These are phyloP conservation scores for Lactarius vividus DNA, from an alignment of 768 basidiomycete species.

Conservation along the genomic window DNA sequence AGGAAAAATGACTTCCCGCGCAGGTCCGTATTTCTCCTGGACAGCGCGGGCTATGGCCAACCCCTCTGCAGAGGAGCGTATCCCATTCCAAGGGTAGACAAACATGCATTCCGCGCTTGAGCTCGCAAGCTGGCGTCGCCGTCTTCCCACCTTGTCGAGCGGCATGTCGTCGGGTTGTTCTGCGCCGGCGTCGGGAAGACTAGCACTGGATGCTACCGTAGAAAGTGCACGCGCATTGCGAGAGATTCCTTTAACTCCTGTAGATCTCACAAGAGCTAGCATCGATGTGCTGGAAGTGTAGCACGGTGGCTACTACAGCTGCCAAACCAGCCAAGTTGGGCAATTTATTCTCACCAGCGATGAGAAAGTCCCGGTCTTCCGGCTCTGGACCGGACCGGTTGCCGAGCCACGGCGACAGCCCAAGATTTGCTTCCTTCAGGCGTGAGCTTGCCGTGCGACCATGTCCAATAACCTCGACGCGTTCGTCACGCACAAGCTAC, in stretches of 20 bases:
- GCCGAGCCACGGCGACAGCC: not conserved
- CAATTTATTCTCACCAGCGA: not conserved
- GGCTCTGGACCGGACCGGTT: not conserved
- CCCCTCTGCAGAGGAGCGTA: slow-evolving; percentile 21
- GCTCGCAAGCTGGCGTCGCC: not conserved
- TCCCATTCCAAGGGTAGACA: slow-evolving; percentile 8
- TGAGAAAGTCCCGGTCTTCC: not conserved
- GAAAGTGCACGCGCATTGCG: slow-evolving; percentile 10
- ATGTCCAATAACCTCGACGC: slow-evolving; percentile 49
- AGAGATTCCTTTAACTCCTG: not conserved
- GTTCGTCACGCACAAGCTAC: slow-evolving; percentile 48
- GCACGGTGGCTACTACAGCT: not conserved
- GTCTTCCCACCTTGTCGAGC: not conserved
- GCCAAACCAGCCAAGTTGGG: not conserved
- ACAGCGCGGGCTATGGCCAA: slow-evolving; percentile 19
- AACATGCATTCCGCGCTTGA: slow-evolving; percentile 9
- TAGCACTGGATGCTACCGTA: not conserved
- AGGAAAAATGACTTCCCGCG: slow-evolving; percentile 19
- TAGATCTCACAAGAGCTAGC: slow-evolving; percentile 13
- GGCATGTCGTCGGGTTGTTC: not conserved
- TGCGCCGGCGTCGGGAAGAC: not conserved
- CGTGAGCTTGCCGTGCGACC: not conserved
- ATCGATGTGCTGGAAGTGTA: slow-evolving; percentile 5
- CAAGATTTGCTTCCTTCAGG: not conserved
- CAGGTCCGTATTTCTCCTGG: slow-evolving; percentile 22